A percentile compares a stretch with the other conserved stretches of the same genome.
Evolutionary conservation across 2,329 filamentous ascomycete species (phyloP).

Genomic region (Alternaria viburni): DNA sequence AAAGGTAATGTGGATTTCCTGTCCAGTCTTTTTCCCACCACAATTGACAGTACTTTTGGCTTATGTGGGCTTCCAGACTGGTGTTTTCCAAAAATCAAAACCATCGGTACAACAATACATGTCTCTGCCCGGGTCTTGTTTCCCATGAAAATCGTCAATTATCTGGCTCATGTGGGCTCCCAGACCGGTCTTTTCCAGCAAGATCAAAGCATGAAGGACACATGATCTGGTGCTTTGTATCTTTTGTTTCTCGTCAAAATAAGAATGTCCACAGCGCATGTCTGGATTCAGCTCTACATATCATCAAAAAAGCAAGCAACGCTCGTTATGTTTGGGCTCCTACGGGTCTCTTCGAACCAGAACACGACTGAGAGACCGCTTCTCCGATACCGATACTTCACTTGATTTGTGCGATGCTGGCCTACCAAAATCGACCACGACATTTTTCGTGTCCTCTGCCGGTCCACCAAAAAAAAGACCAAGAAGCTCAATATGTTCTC

Average conservation of each 20-base stretch:
- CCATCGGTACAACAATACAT: background rate
- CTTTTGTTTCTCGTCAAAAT: background rate
- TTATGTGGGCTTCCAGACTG: background rate
- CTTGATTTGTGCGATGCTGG: background rate
- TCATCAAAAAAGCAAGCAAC: background rate
- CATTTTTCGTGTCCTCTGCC: background rate
- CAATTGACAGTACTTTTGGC: background rate
- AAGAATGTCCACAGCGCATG: background rate
- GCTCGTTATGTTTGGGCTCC: background rate
- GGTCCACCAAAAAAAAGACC: background rate
- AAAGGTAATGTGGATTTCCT: background rate
- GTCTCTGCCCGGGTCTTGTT: background rate
- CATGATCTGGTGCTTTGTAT: background rate
- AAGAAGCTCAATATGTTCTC: background rate
- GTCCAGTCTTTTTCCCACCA: background rate
- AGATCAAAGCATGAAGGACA: background rate
- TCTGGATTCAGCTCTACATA: background rate
- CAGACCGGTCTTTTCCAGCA: background rate
- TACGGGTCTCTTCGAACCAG: background rate
- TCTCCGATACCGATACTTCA: rapidly evolving
- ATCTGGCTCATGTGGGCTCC: background rate
- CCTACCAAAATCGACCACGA: background rate
- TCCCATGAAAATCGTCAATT: background rate
- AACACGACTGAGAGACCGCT: background rate
- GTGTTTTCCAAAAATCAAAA: background rate